These are phyloP conservation scores for Scheffersomyces segobiensis DNA, from an alignment of 1,139 yeast species.

Conservation along the genomic window DNA sequence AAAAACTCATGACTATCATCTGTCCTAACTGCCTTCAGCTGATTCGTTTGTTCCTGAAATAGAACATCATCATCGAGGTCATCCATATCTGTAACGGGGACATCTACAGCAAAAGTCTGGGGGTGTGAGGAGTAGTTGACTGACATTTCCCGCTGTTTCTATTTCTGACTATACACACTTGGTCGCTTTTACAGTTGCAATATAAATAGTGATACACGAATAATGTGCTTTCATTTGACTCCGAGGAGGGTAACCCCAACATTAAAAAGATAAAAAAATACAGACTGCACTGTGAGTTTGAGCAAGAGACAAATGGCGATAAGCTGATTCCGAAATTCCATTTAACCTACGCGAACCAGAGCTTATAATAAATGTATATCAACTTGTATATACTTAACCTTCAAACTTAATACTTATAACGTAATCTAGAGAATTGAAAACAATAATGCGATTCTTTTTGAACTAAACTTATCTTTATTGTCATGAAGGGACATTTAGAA, in stretches of 20 bases:
- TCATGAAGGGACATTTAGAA: slow-evolving; percentile 31
- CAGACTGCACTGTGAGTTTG: no score
- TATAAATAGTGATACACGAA: background rate
- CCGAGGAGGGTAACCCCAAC: background rate
- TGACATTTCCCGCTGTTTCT: slow-evolving; percentile 8
- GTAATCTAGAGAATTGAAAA: background rate
- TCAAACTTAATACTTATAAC: background rate
- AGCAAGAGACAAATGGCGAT: no score
- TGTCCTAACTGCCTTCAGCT: background rate
- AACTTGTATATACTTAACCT: background rate
- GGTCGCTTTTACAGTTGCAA: background rate
- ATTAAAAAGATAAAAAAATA: no score
- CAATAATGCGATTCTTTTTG: background rate
- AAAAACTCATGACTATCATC: slow-evolving; percentile 15
- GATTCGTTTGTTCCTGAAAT: slow-evolving; percentile 19
- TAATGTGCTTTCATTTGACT: no score
- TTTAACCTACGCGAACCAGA: background rate
- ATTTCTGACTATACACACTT: no score
- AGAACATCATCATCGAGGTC: slow-evolving; percentile 50
- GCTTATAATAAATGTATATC: background rate
- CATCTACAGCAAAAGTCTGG: slow-evolving; percentile 45
- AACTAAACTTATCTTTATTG: background rate
- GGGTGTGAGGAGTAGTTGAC: slow-evolving; percentile 9
- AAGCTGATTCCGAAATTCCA: background rate
- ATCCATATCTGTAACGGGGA: slow-evolving; percentile 61